A percentile compares a stretch with the other conserved stretches of the same genome.
Evolutionary conservation across 1,284 basidiomycete species (phyloP).

Genomic region (Austroboletus olivaceoglutinosus): DNA sequence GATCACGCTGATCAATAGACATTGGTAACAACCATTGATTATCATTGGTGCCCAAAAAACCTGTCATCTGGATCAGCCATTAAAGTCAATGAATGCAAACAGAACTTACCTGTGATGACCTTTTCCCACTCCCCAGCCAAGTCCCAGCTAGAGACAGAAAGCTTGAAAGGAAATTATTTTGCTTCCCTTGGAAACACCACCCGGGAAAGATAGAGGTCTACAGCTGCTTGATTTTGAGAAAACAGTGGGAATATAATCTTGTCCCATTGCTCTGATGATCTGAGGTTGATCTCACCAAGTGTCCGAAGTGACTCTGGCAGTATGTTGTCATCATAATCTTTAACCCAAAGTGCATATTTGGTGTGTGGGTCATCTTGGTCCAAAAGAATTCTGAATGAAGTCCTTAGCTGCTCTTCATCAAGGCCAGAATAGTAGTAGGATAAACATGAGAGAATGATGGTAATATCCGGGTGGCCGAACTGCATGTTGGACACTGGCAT

Average conservation of each 20-base stretch:
- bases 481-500: constrained; percentile 33
- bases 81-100: no score
- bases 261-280: no score
- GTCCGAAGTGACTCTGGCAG: constrained; percentile 31
- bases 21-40: background rate
- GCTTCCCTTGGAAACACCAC: no score
- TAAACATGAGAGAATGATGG: constrained; percentile 46
- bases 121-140: constrained; percentile 16
- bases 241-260: constrained; percentile 32
- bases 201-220: no score
- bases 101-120: background rate
- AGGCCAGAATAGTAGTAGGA: constrained; percentile 51
- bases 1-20: no score
- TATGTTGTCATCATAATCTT: background rate
- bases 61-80: background rate
- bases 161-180: no score
- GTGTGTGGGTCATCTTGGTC: constrained; percentile 41
- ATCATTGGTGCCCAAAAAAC: constrained; percentile 12
- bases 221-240: no score
- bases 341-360: constrained; percentile 45
- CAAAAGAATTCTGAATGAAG: constrained; percentile 39
- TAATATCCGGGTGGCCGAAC: constrained; percentile 42
- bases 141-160: no score
- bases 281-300: no score
- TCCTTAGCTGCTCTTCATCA: constrained; percentile 34